Conservation (phyloP, 2,329 filamentous ascomycete genomes). For the Aspergillus flavus region DNA sequence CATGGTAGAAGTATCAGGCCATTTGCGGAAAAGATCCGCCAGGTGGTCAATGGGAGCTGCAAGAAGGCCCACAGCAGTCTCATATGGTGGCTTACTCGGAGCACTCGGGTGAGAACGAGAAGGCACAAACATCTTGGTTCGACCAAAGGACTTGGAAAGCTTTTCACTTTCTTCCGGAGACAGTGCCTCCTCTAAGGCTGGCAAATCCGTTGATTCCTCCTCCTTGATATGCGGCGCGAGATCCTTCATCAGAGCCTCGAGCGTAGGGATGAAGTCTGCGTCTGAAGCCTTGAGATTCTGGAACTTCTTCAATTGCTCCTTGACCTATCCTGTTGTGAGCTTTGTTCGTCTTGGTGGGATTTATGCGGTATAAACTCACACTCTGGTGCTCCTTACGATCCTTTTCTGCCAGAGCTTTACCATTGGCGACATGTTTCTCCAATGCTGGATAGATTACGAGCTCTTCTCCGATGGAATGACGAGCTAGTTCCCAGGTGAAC, state of each 20-base stretch:
- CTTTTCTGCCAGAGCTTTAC: slow-evolving; percentile 48
- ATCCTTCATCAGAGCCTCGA: slow-evolving; percentile 36
- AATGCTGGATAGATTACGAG: slow-evolving; percentile 57
- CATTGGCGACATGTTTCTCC: slow-evolving; percentile 49
- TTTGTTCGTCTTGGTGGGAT: no score
- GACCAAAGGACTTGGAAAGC: slow-evolving; percentile 48
- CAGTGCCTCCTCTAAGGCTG: slow-evolving; percentile 49
- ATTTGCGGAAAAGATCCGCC: slow-evolving; percentile 56
- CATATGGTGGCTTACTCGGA: slow-evolving; percentile 56
- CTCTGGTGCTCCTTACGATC: slow-evolving; percentile 50
- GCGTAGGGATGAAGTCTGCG: slow-evolving; percentile 42
- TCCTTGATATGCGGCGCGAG: background rate
- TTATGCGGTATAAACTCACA: background rate
- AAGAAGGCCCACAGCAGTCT: slow-evolving; percentile 57
- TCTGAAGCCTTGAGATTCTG: slow-evolving; percentile 46
- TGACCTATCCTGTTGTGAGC: background rate
- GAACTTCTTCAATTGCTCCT: slow-evolving; percentile 31
- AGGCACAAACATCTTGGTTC: slow-evolving; percentile 57
- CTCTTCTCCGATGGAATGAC: slow-evolving; percentile 54
- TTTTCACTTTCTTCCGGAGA: slow-evolving; percentile 32
- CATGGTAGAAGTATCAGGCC: slow-evolving; percentile 7
- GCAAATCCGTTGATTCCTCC: slow-evolving; percentile 54
- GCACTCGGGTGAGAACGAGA: slow-evolving; percentile 53
- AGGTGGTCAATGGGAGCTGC: slow-evolving; percentile 60
- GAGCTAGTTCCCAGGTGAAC: slow-evolving; percentile 54